Evolutionary conservation across 768 basidiomycete genomes (phyloP).

Genomic region (Phaffia tasmanica): DNA sequence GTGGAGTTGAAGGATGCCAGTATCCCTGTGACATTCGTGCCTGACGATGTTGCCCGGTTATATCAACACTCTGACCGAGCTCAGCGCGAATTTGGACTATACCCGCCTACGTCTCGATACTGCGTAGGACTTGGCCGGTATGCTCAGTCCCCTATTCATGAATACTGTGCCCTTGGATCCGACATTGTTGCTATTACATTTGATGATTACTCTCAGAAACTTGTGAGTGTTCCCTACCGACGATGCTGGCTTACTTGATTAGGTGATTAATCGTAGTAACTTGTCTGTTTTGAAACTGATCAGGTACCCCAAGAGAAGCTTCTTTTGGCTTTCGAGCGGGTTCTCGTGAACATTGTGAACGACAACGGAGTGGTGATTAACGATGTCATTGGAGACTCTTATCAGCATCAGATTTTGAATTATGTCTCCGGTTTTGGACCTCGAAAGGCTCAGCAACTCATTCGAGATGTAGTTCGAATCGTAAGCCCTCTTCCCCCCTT

Average conservation of each 20-base stretch:
- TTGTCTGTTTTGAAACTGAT: constrained; percentile 18
- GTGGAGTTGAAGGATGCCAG: constrained; percentile 31
- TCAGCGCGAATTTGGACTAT: constrained; percentile 64
- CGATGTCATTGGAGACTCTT: constrained; percentile 71
- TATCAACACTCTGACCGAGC: constrained; percentile 86
- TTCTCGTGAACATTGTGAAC: constrained; percentile 79
- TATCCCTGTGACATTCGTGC: constrained; percentile 68
- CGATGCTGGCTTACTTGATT: not conserved
- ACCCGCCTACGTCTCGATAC: constrained; percentile 72
- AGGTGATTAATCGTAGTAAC: not conserved
- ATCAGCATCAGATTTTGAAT: constrained; percentile 77
- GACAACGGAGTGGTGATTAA: constrained; percentile 94
- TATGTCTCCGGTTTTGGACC: constrained; percentile 90
- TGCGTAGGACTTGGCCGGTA: constrained; percentile 90
- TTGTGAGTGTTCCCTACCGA: constrained; percentile 45
- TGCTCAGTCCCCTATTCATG: constrained; percentile 83
- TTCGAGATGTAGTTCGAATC: constrained; percentile 58
- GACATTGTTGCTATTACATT: constrained; percentile 76
- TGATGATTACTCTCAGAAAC: constrained; percentile 71
- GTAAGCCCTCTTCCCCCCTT: constrained; percentile 42
- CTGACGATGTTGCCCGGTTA: constrained; percentile 84
- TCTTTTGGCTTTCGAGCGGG: constrained; percentile 65
- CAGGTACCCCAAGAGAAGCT: constrained; percentile 82
- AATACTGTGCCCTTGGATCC: constrained; percentile 76
- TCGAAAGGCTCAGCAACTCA: constrained; percentile 73